Base-by-base conservation (phyloP, 495 filamentous ascomycete species). In the Hypoxylon fragiforme region DNA sequence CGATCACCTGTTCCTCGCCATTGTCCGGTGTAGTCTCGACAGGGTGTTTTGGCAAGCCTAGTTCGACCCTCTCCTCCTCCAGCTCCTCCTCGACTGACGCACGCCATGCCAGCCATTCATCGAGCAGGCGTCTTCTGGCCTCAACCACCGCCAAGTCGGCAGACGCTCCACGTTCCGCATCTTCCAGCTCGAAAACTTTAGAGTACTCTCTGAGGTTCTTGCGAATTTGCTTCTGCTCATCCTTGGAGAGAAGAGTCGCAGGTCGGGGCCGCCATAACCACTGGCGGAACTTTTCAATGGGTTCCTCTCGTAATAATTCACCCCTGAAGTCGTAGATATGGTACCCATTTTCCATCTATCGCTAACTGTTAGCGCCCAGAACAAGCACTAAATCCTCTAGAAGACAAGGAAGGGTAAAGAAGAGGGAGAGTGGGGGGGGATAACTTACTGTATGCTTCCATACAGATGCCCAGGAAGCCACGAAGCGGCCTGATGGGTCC, bases 181-280 rank as follows among this genome's bases (percentile, higher is more conserved):
- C 94, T 71, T 96, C 89, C 73, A 94, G 89, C 53, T 97, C 95
- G 75, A 98, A 98, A 48, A 90, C 75, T 70, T 88, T 88, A 67
- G 84, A 88, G 83, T 96, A 97, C 73, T 97, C 94, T 37, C 92
- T 88, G 37, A 98, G 86, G 76, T 96, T 97, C 84, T 95, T 96
- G 76, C 95, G 95, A 66, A 97, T 90, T 62, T 86, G 79, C 80
- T 97, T 96, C 78, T 97, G 92, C 78, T 97, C 91, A 60, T 96
- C 90, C 71, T 90, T 91, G 73, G 82, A 83, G 48, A 98, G 88
- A 43, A 97, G 84, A 16, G 89, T 95, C 5, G 86, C 70, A 9
- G 94, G 94, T 22, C 94, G 88, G 9, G 94, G 95, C 14, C 94
- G 89, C 94, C 94, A 98, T 46, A 86, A 60, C 74, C 89, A 87